Percentiles rank a stretch among this genome's conserved stretches.
These are phyloP conservation scores for Neocucurbitaria cava DNA, from an alignment of 2,329 filamentous ascomycete genomes.

Conservation along the genomic window DNA sequence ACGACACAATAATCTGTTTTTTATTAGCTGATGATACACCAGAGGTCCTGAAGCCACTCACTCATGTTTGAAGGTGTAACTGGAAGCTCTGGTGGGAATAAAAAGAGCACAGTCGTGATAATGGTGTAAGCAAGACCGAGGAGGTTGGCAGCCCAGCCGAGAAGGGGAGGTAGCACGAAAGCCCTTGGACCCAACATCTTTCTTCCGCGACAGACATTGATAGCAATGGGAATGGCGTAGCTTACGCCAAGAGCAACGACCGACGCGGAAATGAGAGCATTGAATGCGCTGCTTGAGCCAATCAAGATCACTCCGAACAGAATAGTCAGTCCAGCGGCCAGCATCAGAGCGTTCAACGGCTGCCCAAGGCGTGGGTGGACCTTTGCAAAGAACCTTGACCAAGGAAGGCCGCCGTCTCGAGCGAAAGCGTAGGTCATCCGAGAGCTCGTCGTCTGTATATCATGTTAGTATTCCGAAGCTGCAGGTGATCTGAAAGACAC, in stretches of 20 bases:
- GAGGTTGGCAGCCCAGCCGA: constrained; percentile 68
- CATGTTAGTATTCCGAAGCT: too few species aligned
- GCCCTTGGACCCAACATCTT: constrained; percentile 67
- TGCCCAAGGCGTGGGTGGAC: constrained; percentile 68
- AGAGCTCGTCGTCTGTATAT: constrained; percentile 61
- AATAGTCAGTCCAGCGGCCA: constrained; percentile 67
- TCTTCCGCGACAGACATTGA: constrained; percentile 72
- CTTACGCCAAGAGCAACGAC: constrained; percentile 75
- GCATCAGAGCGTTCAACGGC: constrained; percentile 70
- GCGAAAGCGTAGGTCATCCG: constrained; percentile 74
- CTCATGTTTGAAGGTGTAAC: constrained; percentile 74
- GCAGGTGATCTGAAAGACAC: too few species aligned
- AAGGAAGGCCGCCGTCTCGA: constrained; percentile 70
- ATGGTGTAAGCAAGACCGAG: constrained; percentile 69
- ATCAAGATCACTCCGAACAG: constrained; percentile 75
- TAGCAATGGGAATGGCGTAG: constrained; percentile 75
- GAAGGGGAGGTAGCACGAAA: constrained; percentile 61
- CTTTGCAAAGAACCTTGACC: constrained; percentile 64
- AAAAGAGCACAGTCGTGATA: constrained; percentile 76
- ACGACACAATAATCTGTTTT: constrained; percentile 59
- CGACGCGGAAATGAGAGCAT: constrained; percentile 73
- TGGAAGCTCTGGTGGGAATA: constrained; percentile 73
- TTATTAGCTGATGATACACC: constrained; percentile 16
- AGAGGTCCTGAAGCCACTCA: constrained; percentile 39
- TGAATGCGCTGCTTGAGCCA: constrained; percentile 72